A percentile compares a stretch with the other conserved stretches of the same genome.
Conservation (phyloP, 305 asterid species). For the Fraxinus latifolia region DNA sequence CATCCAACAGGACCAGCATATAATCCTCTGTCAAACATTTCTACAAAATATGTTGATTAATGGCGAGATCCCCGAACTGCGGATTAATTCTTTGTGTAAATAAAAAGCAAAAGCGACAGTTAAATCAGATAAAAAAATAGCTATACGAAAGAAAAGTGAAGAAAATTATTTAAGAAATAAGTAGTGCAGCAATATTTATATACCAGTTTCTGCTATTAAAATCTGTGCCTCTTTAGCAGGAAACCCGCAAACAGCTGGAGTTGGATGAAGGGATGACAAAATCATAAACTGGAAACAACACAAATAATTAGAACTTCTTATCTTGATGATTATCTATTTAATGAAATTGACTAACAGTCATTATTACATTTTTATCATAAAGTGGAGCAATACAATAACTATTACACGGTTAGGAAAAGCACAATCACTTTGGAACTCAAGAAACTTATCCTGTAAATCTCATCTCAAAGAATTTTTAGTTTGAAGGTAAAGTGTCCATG, state of each 20-base stretch:
- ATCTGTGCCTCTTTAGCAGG: slow-evolving; percentile 81
- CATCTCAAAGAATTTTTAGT: neutral
- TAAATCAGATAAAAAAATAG: neutral
- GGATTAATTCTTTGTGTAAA: neutral
- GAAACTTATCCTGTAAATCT: neutral
- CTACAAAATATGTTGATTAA: slow-evolving; percentile 38
- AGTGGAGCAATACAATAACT: neutral
- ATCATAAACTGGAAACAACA: slow-evolving; percentile 61
- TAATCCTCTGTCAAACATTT: slow-evolving; percentile 94
- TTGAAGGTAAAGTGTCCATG: neutral
- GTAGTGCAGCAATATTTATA: slow-evolving; percentile 1
- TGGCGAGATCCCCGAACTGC: neutral
- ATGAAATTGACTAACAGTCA: neutral
- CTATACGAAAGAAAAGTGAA: neutral
- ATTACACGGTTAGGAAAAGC: neutral
- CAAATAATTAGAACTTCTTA: slow-evolving; percentile 15
- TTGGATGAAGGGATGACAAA: slow-evolving; percentile 87
- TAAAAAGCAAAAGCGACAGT: neutral
- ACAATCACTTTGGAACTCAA: neutral
- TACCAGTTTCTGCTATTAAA: slow-evolving; percentile 78
- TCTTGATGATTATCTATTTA: neutral
- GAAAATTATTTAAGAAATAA: slow-evolving; percentile 5
- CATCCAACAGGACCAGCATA: slow-evolving; percentile 99
- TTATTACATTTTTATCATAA: neutral
- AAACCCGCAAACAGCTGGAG: slow-evolving; percentile 96